Evolutionary conservation across 2,329 filamentous ascomycete genomes (phyloP), one percentile per base, ranked within the genome.

Genomic region (Hypoxylon sp.): DNA sequence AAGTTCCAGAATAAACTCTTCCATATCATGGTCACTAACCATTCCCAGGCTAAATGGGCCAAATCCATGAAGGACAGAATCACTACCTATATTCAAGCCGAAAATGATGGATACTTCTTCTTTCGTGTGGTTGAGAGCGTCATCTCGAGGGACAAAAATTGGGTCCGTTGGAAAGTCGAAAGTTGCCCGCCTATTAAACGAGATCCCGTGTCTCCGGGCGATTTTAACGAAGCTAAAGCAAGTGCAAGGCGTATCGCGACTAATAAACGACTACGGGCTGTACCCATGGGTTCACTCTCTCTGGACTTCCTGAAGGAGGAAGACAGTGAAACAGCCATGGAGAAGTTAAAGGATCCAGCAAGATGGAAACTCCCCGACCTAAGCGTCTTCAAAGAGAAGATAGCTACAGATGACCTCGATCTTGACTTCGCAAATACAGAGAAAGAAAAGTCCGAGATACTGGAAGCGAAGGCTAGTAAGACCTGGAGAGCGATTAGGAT

Each of bases 81-180:
- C 74, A 91, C 92, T 65, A 89, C 89, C 64, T 97, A 98, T 79
- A 86, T 99, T 62, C 91, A 92, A 76, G 86, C 90, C 73, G 93
- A 93, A 19, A 82, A 85, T 45, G 94, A 97, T 75, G 96, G 96
- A 30, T 92, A 93, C 70, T 97, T 97, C 80, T 99, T 98, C 80
- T 92, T 94, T 80, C 91, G 96, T 41, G 97, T 98, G 89, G 94
- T 99, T 32, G 95, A 98, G 78, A 98, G 94, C 11, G 95, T 99
- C 32, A 87, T 99, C 30, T 93, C 93, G 23, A 88, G 96, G 69
- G 96, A 99, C 80, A 98, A 98, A 83, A 98, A 98, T 77, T 99
- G 97, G 97, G 94, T 97, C 48, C 91, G 94, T 69, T 99, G 96
- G 96, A 99, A 99, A 82, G 91, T 95, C 66, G 94, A 98, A 78